A percentile compares a stretch with the other conserved stretches of the same genome.
Evolutionary conservation across 2,329 filamentous ascomycete genomes (phyloP).

Genomic region (Colletotrichum somersetense): DNA sequence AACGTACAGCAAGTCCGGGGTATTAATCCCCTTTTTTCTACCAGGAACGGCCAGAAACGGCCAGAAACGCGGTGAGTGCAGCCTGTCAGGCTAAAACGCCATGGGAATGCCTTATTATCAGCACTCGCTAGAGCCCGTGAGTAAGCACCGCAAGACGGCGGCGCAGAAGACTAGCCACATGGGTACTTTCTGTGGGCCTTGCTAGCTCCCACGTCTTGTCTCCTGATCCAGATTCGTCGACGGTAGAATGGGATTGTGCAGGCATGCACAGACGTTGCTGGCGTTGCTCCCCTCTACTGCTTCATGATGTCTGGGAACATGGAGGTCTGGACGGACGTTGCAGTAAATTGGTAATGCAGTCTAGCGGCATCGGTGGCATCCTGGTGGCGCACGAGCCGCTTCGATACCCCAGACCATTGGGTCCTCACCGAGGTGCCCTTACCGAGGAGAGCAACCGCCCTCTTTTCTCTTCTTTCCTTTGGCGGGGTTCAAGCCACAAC

Average conservation of each 20-base stretch:
- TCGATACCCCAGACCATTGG: neutral
- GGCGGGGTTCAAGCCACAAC: conserved; percentile 33
- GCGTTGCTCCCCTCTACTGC: conserved; percentile 6
- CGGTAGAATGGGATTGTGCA: neutral
- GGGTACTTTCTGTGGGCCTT: neutral
- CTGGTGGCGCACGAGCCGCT: conserved; percentile 22
- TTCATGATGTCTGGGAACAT: neutral
- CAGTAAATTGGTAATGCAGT: neutral
- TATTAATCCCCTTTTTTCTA: neutral
- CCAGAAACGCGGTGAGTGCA: no score
- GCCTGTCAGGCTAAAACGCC: neutral
- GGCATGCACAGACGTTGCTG: neutral
- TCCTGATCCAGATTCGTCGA: neutral
- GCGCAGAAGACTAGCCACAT: neutral
- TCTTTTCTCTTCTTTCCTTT: neutral
- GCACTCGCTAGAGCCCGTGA: neutral
- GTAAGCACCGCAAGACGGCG: neutral
- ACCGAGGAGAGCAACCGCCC: neutral
- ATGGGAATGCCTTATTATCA: neutral
- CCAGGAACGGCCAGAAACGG: no score
- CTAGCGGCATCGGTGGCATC: neutral
- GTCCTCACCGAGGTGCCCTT: conserved; percentile 13
- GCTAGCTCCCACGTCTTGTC: neutral
- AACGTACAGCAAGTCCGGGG: neutral
- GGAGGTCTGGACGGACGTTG: conserved; percentile 5